Base-by-base conservation (phyloP, 192 early-diverging fungal species). In the Phlyctochytrium bullatum region DNA sequence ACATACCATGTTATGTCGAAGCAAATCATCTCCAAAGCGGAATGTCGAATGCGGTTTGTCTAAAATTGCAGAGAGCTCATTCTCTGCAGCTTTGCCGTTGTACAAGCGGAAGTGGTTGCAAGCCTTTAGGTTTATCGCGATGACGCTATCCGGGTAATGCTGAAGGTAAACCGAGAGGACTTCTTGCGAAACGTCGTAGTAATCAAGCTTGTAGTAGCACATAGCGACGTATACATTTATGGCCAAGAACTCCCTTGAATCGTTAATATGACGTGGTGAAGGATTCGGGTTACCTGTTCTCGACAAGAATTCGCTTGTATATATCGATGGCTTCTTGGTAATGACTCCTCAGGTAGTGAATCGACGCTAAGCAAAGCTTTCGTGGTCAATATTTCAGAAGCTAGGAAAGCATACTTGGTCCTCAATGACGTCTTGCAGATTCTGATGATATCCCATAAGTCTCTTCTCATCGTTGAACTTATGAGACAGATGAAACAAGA, bases 291-390 rank as follows among this genome's bases (percentile, higher is more conserved):
- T 32, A 81, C 75, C 76, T 68, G 61, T 84, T 79, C 59, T 86
- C 85, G 3, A 85, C 52, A 54, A 86, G 69, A 28, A 86, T 80
- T n/a, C 85, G 72, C 67, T 86, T 85, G 71, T 86, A 86, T 50
- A 86, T 86, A 66, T 86, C 85, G 35, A 86, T 84, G 10, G 85
- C 85, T 74, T 86, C 85, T 66, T 86, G 85, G 63, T 86, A 86
- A 64, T 86, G 85, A 36, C 81, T 81, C 25, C 85, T 74, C 2
- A 86, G 78, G 63, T 86, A 86, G 59, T 86, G 85, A 31, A 86
- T 84, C 1, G 85, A 86, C 23, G 85, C 82, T 28, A 86, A 59
- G 51, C 75, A 75, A 14, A 85, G 73, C 75, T 80, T 36, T 25
- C 27, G 4, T 25, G 0, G 20, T 23, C 27, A 47, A 34, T 28